Evolutionary conservation across 2,329 filamentous ascomycete species (phyloP).

Genomic region (Fusarium paranaense): DNA sequence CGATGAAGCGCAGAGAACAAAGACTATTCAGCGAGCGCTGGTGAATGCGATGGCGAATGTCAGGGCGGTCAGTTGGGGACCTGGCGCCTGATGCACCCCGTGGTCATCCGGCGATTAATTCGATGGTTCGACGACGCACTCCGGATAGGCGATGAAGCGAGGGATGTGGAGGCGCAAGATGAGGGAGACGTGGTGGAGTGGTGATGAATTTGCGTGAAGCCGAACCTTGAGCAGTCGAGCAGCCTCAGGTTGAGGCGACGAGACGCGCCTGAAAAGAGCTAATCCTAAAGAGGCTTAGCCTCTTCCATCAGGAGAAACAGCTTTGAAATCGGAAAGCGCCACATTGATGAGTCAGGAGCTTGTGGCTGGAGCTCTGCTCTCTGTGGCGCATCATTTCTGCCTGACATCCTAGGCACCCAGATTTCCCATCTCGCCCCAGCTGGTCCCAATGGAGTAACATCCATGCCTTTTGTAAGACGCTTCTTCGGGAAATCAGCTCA

Average conservation of each 20-base stretch:
- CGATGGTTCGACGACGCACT: slow-evolving; percentile 33
- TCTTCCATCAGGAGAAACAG: rapidly evolving
- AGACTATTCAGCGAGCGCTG: slow-evolving; percentile 34
- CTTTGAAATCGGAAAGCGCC: slow-evolving; percentile 15
- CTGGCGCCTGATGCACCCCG: slow-evolving; percentile 49
- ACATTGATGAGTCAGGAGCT: slow-evolving; percentile 27
- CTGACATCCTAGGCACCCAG: slow-evolving; percentile 8
- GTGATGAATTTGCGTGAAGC: slow-evolving; percentile 44
- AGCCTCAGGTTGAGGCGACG: slow-evolving; percentile 39
- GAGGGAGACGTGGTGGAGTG: slow-evolving; percentile 29
- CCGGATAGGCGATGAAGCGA: slow-evolving; percentile 25
- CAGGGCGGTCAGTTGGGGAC: slow-evolving; percentile 48
- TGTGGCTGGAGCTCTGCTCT: background rate
- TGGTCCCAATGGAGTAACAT: background rate
- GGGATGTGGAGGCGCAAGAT: slow-evolving; percentile 34
- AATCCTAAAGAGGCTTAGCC: slow-evolving; percentile 7
- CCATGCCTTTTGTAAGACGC: background rate
- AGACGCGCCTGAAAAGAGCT: slow-evolving; percentile 37
- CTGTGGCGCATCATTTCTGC: background rate
- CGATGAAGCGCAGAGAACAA: slow-evolving; percentile 18
- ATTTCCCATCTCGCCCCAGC: background rate
- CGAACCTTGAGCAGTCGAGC: slow-evolving; percentile 38
- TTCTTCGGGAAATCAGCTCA: slow-evolving; percentile 23
- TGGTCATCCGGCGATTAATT: slow-evolving; percentile 47
- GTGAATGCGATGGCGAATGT: slow-evolving; percentile 39